Conservation (phyloP, 805 yeast species). For the Cephaloascus fragrans region DNA sequence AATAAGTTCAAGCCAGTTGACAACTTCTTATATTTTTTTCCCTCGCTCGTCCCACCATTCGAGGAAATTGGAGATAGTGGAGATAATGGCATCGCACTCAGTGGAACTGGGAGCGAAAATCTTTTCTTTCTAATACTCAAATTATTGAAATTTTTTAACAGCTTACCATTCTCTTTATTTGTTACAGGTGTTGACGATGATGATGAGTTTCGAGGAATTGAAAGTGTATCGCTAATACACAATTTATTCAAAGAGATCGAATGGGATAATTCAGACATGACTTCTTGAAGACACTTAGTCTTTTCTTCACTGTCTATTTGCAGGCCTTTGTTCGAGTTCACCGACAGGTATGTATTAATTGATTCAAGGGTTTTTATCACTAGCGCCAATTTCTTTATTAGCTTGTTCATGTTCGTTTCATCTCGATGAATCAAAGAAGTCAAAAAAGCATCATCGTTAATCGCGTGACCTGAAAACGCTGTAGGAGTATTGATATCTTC, state of each 20-base stretch:
- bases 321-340: background rate
- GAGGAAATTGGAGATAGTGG: slow-evolving; percentile 1
- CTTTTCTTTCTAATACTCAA: slow-evolving; percentile 13
- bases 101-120: slow-evolving; percentile 6
- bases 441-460: background rate
- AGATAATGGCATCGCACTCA: background rate
- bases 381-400: background rate
- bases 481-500: background rate
- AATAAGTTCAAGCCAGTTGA: slow-evolving; percentile 27
- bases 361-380: background rate
- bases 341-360: background rate
- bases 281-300: background rate
- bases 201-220: too few species aligned
- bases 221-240: too few species aligned
- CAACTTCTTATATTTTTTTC: slow-evolving; percentile 17
- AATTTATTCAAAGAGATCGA: background rate
- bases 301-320: background rate
- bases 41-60: slow-evolving; percentile 3
- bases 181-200: background rate
- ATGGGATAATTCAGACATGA: background rate
- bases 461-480: too few species aligned
- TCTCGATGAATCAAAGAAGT: background rate
- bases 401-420: background rate
- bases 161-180: slow-evolving; percentile 6
- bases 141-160: slow-evolving; percentile 24